phyloP scores from a whole-genome alignment of 1,284 basidiomycete genomes.

The Irpex rosettiformis region DNA sequence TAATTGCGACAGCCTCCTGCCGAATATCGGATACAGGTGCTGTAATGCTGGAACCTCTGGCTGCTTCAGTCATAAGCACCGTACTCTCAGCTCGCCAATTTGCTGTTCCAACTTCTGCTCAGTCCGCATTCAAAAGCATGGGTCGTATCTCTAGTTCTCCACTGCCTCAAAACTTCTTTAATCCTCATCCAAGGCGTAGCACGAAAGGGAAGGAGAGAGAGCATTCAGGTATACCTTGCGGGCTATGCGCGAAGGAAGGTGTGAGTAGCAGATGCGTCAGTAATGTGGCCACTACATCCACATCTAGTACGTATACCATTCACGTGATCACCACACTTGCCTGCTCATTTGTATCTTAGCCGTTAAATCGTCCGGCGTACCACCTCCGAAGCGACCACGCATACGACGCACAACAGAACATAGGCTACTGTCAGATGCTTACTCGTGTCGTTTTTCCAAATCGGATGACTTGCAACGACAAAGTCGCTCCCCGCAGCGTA shows the following conservation, averaged over 20 bases:
- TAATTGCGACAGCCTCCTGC: constrained; percentile 18
- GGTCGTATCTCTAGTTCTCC: constrained; percentile 25
- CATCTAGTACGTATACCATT: constrained; percentile 3
- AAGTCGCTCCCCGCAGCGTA: constrained; percentile 17
- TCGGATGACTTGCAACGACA: background rate
- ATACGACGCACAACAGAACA: constrained; percentile 22
- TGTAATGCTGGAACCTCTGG: constrained; percentile 47
- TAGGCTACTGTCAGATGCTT: constrained; percentile 17
- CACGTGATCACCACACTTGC: background rate
- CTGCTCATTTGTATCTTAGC: background rate
- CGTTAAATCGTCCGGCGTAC: background rate
- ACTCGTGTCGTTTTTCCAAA: constrained; percentile 15
- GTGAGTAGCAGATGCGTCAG: constrained; percentile 4
- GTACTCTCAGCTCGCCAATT: constrained; percentile 43
- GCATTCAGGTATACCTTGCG: constrained; percentile 26
- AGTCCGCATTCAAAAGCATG: constrained; percentile 22
- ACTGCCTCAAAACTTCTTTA: constrained; percentile 48
- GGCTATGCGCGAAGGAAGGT: constrained; percentile 10
- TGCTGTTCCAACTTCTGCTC: constrained; percentile 21
- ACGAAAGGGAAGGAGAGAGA: constrained; percentile 51
- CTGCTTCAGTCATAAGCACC: constrained; percentile 46
- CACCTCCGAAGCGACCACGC: background rate
- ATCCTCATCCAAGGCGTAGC: constrained; percentile 42
- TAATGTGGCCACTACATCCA: constrained; percentile 5
- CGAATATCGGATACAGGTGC: constrained; percentile 36